A percentile compares a stretch with the other conserved stretches of the same genome.
Evolutionary conservation across 768 basidiomycete species (phyloP).

Genomic region (Mycena olivaceomarginata): DNA sequence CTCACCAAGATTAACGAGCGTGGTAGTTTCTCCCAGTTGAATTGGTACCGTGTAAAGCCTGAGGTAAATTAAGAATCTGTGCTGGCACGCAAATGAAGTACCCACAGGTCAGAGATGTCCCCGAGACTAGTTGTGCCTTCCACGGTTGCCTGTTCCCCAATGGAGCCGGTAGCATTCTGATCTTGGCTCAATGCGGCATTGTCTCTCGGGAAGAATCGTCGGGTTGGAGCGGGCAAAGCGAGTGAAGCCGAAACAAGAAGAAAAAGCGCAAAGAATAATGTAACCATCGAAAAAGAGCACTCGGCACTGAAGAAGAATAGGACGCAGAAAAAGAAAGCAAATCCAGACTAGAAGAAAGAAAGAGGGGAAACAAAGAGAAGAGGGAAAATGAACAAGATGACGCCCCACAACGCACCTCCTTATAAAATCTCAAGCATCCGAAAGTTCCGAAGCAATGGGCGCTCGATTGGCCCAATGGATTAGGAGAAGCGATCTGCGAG

Average conservation of each 20-base stretch:
- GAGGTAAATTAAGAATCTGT: background rate
- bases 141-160: constrained; percentile 50
- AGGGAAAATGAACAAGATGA: too few species aligned
- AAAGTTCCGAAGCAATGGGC: too few species aligned
- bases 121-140: constrained; percentile 60
- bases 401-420: too few species aligned
- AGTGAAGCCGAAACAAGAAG: constrained; percentile 42
- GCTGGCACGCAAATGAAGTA: background rate
- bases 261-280: constrained; percentile 42
- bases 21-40: constrained; percentile 62
- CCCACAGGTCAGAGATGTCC: constrained; percentile 44
- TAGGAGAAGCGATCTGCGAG: too few species aligned
- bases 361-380: constrained; percentile 19
- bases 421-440: too few species aligned
- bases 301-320: constrained; percentile 47
- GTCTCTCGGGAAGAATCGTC: constrained; percentile 46
- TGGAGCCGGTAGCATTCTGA: background rate
- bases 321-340: constrained; percentile 35
- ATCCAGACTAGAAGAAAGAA: constrained; percentile 38
- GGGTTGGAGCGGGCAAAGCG: constrained; percentile 47
- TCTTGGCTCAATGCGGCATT: constrained; percentile 13
- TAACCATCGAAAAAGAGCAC: constrained; percentile 48
- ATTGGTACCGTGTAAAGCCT: constrained; percentile 67
- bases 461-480: too few species aligned
- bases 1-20: constrained; percentile 69